Evolutionary conservation across 257 asterid genomes (phyloP).

Genomic region (Striga asiatica): DNA sequence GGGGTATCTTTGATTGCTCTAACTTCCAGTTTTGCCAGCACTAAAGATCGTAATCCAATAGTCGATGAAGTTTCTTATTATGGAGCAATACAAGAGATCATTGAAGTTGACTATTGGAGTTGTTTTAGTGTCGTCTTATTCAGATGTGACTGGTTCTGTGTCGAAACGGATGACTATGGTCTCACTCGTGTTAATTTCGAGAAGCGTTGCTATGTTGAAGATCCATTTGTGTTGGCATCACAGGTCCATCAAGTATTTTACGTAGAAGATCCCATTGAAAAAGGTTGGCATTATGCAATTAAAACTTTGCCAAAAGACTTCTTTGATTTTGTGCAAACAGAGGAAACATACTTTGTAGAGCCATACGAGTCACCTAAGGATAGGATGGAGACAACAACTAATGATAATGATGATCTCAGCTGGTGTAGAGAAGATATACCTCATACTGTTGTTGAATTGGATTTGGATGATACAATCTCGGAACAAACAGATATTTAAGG

Average conservation of each 20-base stretch:
- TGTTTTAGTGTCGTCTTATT: background rate
- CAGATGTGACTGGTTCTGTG: background rate
- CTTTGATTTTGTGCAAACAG: too few relatives aligned
- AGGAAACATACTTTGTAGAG: too few relatives aligned
- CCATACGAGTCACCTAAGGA: too few relatives aligned
- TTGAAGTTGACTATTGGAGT: too few relatives aligned
- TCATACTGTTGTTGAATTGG: too few relatives aligned
- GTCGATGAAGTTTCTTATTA: background rate
- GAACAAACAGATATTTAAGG: too few relatives aligned
- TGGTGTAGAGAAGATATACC: too few relatives aligned
- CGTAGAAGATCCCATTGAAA: background rate
- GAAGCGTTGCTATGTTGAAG: background rate
- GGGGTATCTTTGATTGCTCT: background rate
- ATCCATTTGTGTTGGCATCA: background rate
- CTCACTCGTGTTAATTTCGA: constrained; percentile 5
- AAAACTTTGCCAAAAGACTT: background rate
- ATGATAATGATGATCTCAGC: too few relatives aligned
- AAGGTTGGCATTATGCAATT: background rate
- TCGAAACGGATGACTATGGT: background rate
- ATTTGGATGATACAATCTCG: too few relatives aligned
- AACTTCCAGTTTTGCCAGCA: background rate
- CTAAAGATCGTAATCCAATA: background rate
- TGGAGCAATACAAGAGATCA: background rate
- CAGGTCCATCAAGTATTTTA: constrained; percentile 1
- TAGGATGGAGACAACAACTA: too few relatives aligned